Evolutionary conservation across 2,329 filamentous ascomycete species (phyloP), one percentile per base, ranked within the genome.

Genomic region (Xylariaceae sp.): DNA sequence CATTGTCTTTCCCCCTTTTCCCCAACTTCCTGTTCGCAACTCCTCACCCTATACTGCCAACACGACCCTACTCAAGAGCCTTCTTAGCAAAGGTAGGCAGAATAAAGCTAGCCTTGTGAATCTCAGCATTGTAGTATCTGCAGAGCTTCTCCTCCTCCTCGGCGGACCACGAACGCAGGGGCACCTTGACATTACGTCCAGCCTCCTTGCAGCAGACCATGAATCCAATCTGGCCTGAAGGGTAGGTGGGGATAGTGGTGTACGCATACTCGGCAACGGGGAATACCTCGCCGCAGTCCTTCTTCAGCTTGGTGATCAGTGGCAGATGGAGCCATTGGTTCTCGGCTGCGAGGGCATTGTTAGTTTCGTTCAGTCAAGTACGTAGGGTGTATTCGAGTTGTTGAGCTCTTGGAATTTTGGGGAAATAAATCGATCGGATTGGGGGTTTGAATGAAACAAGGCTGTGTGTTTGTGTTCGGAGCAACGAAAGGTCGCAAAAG

Each of bases 141-240:
- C 90, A 96, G 66, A 93, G 79, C 74, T 90, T 87, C 69, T 90
- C 86, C 83, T 99, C 94, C 76, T 97, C 91, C 75, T 95, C 92
- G 60, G 80, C 71, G 59, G 84, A 80, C 87, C 91, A 96, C 65
- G 75, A 80, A 69, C 94, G 88, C 57, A 97, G 69, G 48, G 94
- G 94, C 75, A 86, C 89, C 73, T 83, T 90, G 70, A 97, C 82
- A 75, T 99, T 83, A 72, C 86, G 84, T 69, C 75, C 84, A 71
- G 85, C 78, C 71, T 97, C 93, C 85, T 99, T 97, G 87, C 82
- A 89, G 86, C 94, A 97, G 70, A 99, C 90, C 92, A 99, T 97
- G 87, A 99, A 99, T 71, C 94, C 94, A 69, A 99, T 99, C 80
- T 99, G 94, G 71, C 94, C 94, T 51, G 90, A 96, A 62, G 94